Base-by-base conservation (phyloP, 1,284 basidiomycete genomes). In the Paramarasmius palmivorus region DNA sequence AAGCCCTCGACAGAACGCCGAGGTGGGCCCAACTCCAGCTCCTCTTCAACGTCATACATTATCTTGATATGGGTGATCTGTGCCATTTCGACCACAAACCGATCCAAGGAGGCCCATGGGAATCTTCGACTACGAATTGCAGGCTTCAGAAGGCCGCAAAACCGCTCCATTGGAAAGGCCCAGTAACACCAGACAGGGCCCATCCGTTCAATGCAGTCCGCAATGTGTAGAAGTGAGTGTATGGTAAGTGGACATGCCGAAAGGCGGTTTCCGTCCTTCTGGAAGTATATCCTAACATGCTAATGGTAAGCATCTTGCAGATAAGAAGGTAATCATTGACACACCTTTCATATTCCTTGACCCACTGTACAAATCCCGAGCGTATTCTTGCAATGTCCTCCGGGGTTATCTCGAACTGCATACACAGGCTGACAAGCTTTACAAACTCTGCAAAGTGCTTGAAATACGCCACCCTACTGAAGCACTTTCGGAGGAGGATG, bases 141-240 rank as follows among this genome's bases (percentile, higher is more conserved):
- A 4, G 53, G 67, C 32, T 50, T 42, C 1, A 73, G 48, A 4
- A 45, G 52, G 1, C 66, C 67, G 55, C 72, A 73, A 37, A 62
- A 69, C 0, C 64, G 61, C 50, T 73, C 70, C 63, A 69, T 77
- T 0, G 69, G 65, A 52, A 74, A 78, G 1, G 74, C 71, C 76
- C 75, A 79, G 49, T 73, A 73, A 6, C 60, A 60, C 74, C 75
- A 78, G 1, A 75, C 71, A 1, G 71, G 74, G 0, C 75, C 73
- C 6, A 52, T 61, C 1, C 39, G 50, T 39, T 63, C 50, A 26
- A 76, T 75, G 47, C 61, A 59, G 34, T 66, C 61, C 0, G 68
- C 66, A 39, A 42, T 2, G 39, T 71, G 69, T 7, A 71, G 58
- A 3, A 70, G 59, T 7, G 61, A 48, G 54, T 74, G 72, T 4